Conservation (phyloP, 208 protist genomes). For the Trypanosoma conorhini region DNA sequence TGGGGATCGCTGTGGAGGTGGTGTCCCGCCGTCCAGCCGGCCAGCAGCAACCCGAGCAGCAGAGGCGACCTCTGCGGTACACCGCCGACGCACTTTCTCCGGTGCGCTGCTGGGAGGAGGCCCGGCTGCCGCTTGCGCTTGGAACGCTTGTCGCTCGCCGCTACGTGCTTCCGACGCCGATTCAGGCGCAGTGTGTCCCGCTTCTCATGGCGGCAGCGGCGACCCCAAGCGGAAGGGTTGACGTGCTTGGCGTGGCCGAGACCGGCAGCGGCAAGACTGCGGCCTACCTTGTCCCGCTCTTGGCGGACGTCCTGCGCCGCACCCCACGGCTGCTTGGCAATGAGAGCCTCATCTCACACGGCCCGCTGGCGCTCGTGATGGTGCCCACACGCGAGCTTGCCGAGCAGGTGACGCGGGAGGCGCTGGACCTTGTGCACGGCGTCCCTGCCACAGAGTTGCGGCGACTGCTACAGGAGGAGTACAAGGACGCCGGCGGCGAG, state of each 20-base stretch:
- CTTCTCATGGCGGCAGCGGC: slow-evolving; percentile 29
- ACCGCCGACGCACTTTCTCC: slow-evolving; percentile 25
- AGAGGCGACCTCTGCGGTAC: background rate
- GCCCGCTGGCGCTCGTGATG: slow-evolving; percentile 86
- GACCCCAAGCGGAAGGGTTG: slow-evolving; percentile 36
- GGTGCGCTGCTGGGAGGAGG: slow-evolving; percentile 86
- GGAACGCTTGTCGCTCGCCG: slow-evolving; percentile 40
- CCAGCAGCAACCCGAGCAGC: background rate
- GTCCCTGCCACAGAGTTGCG: slow-evolving; percentile 8
- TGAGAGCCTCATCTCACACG: slow-evolving; percentile 55
- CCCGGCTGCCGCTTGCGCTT: slow-evolving; percentile 57
- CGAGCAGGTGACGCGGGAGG: slow-evolving; percentile 79
- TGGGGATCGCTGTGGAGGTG: slow-evolving; percentile 71
- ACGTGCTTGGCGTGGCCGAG: slow-evolving; percentile 90
- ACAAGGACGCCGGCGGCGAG: background rate
- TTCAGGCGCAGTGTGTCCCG: slow-evolving; percentile 82
- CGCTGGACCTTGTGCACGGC: slow-evolving; percentile 15
- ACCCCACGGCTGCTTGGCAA: slow-evolving; percentile 57
- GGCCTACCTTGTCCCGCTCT: slow-evolving; percentile 89
- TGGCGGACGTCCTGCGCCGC: slow-evolving; percentile 62
- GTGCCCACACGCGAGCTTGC: slow-evolving; percentile 95
- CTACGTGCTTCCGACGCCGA: slow-evolving; percentile 70
- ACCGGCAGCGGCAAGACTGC: slow-evolving; percentile 96
- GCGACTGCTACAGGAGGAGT: slow-evolving; percentile 17
- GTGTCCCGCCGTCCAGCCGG: slow-evolving; percentile 27